Percentiles rank a stretch among this genome's conserved stretches.
These are phyloP conservation scores for Chaetomiaceae sp. DNA, from an alignment of 2,329 filamentous ascomycete genomes.

Conservation along the genomic window DNA sequence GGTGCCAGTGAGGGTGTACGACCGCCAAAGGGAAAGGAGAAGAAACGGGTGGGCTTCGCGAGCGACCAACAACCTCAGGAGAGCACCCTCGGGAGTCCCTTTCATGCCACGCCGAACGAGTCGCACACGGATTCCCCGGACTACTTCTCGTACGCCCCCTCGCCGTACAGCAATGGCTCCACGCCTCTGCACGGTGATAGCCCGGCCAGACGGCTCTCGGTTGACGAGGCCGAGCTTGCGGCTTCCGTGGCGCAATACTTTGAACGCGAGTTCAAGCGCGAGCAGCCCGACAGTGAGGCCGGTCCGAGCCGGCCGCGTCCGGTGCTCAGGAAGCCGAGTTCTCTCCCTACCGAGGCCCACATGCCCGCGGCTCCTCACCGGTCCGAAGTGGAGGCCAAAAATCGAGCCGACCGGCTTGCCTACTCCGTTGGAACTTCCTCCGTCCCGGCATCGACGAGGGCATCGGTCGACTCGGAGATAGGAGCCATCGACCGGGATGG, in stretches of 20 bases:
- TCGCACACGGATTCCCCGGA: conserved; percentile 16
- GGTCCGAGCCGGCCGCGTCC: conserved; percentile 26
- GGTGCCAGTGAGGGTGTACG: background rate
- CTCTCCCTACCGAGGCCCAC: conserved; percentile 19
- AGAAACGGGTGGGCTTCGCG: conserved; percentile 30
- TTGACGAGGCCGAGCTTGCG: conserved; percentile 27
- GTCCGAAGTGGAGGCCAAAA: conserved; percentile 34
- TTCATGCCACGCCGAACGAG: conserved; percentile 16
- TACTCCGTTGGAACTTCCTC: conserved; percentile 32
- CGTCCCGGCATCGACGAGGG: conserved; percentile 27
- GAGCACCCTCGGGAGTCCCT: conserved; percentile 12
- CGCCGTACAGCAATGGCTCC: conserved; percentile 12
- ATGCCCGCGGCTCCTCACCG: conserved; percentile 17
- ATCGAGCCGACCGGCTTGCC: conserved; percentile 34
- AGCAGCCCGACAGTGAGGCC: conserved; percentile 20
- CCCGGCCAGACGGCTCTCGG: conserved; percentile 23
- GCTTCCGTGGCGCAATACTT: conserved; percentile 26
- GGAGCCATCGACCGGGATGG: conserved; percentile 3
- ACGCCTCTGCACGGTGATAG: conserved; percentile 7
- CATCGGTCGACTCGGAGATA: conserved; percentile 27
- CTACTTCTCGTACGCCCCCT: conserved; percentile 24
- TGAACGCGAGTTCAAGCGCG: conserved; percentile 25
- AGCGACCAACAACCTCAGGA: conserved; percentile 17
- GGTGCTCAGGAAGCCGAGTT: conserved; percentile 26
- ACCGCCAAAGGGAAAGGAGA: conserved; percentile 25